Conservation (phyloP, 2,329 filamentous ascomycete species). For the Mycocentrospora acerina region DNA sequence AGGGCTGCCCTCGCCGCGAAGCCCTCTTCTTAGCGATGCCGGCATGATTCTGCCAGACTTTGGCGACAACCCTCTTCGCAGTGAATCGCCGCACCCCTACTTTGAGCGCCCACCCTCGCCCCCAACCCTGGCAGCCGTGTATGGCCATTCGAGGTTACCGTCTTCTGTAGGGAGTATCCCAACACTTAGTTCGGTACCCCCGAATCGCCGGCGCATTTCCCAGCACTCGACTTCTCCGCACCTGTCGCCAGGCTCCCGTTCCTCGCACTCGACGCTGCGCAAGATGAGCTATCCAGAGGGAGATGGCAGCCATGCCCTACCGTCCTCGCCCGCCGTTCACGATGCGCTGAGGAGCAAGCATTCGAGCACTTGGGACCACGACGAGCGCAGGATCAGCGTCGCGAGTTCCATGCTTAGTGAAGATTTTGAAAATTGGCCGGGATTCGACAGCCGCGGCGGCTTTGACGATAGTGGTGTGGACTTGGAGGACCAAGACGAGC, state of each 20-base stretch:
- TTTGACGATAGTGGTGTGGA: constrained; percentile 41
- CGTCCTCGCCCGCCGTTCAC: constrained; percentile 38
- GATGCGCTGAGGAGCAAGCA: constrained; percentile 19
- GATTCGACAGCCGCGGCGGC: constrained; percentile 31
- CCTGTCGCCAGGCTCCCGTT: constrained; percentile 28
- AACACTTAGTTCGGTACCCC: constrained; percentile 32
- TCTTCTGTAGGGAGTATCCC: constrained; percentile 3
- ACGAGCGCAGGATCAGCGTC: constrained; percentile 33
- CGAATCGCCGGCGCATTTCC: constrained; percentile 30
- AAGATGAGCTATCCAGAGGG: constrained; percentile 28
- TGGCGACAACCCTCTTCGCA: constrained; percentile 33
- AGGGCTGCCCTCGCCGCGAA: constrained; percentile 42
- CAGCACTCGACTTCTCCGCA: constrained; percentile 33
- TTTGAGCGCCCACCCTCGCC: constrained; percentile 49
- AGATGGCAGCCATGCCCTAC: constrained; percentile 24
- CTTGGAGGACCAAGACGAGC: constrained; percentile 36
- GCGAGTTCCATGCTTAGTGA: constrained; percentile 48
- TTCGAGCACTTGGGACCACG: constrained; percentile 16
- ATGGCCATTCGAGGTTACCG: constrained; percentile 14
- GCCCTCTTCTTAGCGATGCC: constrained; percentile 86
- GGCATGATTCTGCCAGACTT: constrained; percentile 86
- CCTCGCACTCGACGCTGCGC: constrained; percentile 40
- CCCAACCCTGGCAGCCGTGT: constrained; percentile 27
- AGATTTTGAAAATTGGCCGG: constrained; percentile 46
- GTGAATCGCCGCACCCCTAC: constrained; percentile 55